Percentiles rank a stretch among this genome's conserved stretches.
Evolutionary conservation across 176 grass and related monocot species (phyloP).

Genomic region (Neostapfia colusana): DNA sequence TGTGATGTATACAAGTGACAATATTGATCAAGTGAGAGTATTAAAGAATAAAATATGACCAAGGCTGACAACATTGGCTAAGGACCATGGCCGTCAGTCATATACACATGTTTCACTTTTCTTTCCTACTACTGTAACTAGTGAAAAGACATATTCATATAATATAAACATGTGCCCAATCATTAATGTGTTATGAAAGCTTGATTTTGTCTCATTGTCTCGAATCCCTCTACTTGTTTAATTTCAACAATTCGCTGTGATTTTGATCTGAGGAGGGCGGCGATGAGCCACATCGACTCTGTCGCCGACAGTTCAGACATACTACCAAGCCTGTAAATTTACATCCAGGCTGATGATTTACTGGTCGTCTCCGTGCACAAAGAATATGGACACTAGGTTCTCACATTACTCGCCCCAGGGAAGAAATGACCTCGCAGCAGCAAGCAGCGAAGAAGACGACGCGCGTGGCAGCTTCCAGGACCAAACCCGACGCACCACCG

Average conservation of each 20-base stretch:
- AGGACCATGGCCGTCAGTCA: no score
- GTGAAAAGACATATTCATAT: no score
- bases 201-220: no score
- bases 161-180: no score
- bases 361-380: background rate
- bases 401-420: background rate
- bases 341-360: background rate
- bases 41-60: no score
- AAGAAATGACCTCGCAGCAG: background rate
- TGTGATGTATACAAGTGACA: no score
- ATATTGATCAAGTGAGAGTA: no score
- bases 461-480: slow-evolving; percentile 33
- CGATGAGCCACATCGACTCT: background rate
- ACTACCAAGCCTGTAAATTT: background rate
- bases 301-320: background rate
- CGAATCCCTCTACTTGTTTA: no score
- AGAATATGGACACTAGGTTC: background rate
- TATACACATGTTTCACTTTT: no score
- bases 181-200: no score
- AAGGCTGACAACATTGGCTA: no score
- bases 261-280: background rate
- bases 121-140: no score
- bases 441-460: background rate
- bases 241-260: background rate
- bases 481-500: slow-evolving; percentile 22